Percentiles rank a stretch among this genome's conserved stretches.
Evolutionary conservation across 2,329 filamentous ascomycete species (phyloP).

Genomic region (Ustilaginoidea virens): DNA sequence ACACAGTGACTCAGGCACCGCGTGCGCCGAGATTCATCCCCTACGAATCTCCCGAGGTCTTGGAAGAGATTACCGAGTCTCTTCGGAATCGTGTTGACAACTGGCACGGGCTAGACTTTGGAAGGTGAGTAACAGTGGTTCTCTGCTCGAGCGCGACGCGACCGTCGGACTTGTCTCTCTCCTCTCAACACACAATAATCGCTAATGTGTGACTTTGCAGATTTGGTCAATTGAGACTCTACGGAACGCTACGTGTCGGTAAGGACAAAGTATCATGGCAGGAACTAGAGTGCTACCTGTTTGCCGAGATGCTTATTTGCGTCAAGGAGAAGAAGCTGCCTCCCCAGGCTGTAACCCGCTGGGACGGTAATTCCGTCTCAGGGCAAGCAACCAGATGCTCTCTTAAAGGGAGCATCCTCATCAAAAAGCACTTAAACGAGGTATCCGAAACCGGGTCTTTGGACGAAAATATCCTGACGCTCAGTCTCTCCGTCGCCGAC

Average conservation of each 20-base stretch:
- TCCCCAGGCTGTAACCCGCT: slow-evolving; percentile 37
- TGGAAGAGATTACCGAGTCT: slow-evolving; percentile 77
- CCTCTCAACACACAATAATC: background rate
- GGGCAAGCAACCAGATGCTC: slow-evolving; percentile 65
- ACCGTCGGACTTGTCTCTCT: too few relatives aligned
- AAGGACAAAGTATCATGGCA: slow-evolving; percentile 97
- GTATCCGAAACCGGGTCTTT: slow-evolving; percentile 54
- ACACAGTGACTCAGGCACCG: slow-evolving; percentile 43
- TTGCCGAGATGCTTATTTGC: slow-evolving; percentile 98
- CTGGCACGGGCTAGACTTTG: slow-evolving; percentile 93
- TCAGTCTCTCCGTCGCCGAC: slow-evolving; percentile 82
- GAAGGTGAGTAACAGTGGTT: slow-evolving; percentile 51
- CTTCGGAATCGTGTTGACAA: slow-evolving; percentile 84
- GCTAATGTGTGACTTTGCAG: slow-evolving; percentile 23
- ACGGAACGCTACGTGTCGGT: slow-evolving; percentile 80
- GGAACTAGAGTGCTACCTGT: slow-evolving; percentile 91
- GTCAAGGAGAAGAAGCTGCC: slow-evolving; percentile 86
- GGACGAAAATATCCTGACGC: slow-evolving; percentile 73
- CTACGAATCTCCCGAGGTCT: slow-evolving; percentile 58
- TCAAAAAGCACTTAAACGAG: slow-evolving; percentile 93
- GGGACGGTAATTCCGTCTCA: slow-evolving; percentile 43
- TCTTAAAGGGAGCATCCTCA: slow-evolving; percentile 91
- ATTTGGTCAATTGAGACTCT: slow-evolving; percentile 82
- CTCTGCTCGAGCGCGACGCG: too few relatives aligned
- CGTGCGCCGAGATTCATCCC: slow-evolving; percentile 47